Conservation (phyloP, 495 filamentous ascomycete species). For the Podospora australis region DNA sequence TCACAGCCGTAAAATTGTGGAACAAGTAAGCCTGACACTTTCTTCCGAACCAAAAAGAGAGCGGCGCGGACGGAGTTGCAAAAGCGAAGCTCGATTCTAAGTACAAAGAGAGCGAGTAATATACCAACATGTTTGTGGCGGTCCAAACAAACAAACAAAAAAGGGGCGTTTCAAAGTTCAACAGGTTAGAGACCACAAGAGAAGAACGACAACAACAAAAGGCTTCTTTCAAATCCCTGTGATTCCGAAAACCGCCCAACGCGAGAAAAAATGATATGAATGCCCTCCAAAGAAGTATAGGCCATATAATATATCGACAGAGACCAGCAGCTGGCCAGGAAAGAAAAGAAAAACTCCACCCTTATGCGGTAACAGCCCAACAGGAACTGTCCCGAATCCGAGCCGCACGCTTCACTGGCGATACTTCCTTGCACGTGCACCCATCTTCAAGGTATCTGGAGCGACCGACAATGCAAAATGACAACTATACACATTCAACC, state of each 20-base stretch:
- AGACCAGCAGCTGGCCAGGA: not conserved
- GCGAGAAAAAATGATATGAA: not conserved
- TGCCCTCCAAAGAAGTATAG: constrained; percentile 2
- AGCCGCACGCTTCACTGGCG: not conserved
- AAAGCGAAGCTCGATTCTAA: no score
- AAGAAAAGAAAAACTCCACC: not conserved
- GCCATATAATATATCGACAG: constrained; percentile 1
- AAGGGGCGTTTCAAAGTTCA: no score
- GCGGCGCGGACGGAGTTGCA: no score
- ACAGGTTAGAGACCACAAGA: no score
- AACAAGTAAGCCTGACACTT: no score
- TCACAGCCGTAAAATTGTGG: no score
- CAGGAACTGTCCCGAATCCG: not conserved
- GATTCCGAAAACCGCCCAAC: constrained; percentile 6
- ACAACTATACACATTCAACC: constrained; percentile 42
- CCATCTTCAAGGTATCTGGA: not conserved
- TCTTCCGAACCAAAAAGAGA: no score
- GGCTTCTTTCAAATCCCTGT: no score
- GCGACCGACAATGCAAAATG: constrained; percentile 11
- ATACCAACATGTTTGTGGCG: no score
- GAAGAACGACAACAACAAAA: no score
- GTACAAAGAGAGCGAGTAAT: no score
- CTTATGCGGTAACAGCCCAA: not conserved
- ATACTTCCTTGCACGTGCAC: not conserved
- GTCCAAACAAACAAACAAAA: no score